Evolutionary conservation across 495 filamentous ascomycete genomes (phyloP).

Genomic region (Acidomyces sp.): DNA sequence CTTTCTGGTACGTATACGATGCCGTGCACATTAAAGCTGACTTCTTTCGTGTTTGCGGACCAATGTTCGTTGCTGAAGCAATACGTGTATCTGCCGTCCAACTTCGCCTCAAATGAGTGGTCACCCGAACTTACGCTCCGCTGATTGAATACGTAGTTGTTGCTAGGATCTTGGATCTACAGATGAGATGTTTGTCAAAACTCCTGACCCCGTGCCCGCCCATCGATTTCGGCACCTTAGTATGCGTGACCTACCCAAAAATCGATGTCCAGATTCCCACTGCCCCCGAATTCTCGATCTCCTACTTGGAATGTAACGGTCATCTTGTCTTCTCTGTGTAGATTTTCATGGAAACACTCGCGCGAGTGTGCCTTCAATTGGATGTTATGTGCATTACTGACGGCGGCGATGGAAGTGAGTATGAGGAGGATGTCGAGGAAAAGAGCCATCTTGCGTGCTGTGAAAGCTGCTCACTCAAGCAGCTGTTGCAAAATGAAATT

Average conservation of each 20-base stretch:
- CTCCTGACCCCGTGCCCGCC: too few relatives aligned
- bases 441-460: neutral
- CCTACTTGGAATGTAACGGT: conserved; percentile 97
- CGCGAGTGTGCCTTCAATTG: conserved; percentile 77
- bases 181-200: neutral
- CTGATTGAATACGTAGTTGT: conserved; percentile 62
- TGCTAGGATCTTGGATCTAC: conserved; percentile 73
- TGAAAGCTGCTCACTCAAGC: too few relatives aligned
- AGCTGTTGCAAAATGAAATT: too few relatives aligned
- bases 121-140: conserved; percentile 75
- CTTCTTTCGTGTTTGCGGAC: conserved; percentile 83
- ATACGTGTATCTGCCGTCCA: conserved; percentile 84
- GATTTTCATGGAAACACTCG: conserved; percentile 92
- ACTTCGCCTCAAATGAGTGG: conserved; percentile 73
- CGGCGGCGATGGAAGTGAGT: conserved; percentile 48
- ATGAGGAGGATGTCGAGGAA: conserved; percentile 37
- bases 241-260: conserved; percentile 88
- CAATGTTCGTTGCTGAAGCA: conserved; percentile 99
- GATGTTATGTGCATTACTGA: conserved; percentile 77
- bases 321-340: conserved; percentile 93
- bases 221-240: too few relatives aligned
- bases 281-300: conserved; percentile 87
- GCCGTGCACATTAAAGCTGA: conserved; percentile 97
- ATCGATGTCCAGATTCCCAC: conserved; percentile 89
- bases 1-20: conserved; percentile 92